These are phyloP conservation scores for Helianthus annuus DNA, from an alignment of 129 eudicot genomes.

Conservation along the genomic window DNA sequence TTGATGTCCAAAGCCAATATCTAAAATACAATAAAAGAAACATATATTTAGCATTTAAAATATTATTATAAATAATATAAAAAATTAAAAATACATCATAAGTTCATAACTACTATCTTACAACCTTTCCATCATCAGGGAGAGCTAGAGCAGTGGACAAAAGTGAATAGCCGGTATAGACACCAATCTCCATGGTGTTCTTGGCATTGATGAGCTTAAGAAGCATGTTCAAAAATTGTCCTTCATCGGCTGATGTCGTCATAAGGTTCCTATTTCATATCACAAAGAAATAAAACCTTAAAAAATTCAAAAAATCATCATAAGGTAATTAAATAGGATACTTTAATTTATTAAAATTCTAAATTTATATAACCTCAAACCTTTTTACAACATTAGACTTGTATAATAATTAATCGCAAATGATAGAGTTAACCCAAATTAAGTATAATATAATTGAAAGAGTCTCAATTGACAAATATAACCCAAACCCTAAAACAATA, in stretches of 20 bases:
- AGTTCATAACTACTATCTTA: not conserved
- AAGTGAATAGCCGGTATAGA: constrained; percentile 59
- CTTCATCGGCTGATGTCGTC: constrained; percentile 69
- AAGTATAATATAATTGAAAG: too few species aligned
- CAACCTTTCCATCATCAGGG: constrained; percentile 57
- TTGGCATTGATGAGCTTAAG: constrained; percentile 55
- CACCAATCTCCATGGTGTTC: constrained; percentile 62
- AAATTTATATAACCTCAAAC: too few species aligned
- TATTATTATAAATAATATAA: not conserved
- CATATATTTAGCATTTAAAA: not conserved
- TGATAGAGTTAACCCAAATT: too few species aligned
- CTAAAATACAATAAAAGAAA: not conserved
- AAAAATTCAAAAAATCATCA: not conserved
- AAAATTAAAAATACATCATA: not conserved
- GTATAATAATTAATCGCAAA: too few species aligned
- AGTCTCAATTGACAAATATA: too few species aligned
- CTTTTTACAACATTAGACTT: too few species aligned
- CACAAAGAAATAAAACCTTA: constrained; percentile 10
- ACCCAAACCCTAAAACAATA: too few species aligned
- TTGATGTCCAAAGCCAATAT: constrained; percentile 31
- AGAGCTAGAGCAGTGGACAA: constrained; percentile 63
- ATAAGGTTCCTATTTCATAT: constrained; percentile 46
- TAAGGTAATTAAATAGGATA: too few species aligned
- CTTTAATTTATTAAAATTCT: too few species aligned
- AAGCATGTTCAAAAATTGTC: constrained; percentile 55